phyloP scores from a whole-genome alignment of 257 asterid genomes.

The Jacaranda copaia region DNA sequence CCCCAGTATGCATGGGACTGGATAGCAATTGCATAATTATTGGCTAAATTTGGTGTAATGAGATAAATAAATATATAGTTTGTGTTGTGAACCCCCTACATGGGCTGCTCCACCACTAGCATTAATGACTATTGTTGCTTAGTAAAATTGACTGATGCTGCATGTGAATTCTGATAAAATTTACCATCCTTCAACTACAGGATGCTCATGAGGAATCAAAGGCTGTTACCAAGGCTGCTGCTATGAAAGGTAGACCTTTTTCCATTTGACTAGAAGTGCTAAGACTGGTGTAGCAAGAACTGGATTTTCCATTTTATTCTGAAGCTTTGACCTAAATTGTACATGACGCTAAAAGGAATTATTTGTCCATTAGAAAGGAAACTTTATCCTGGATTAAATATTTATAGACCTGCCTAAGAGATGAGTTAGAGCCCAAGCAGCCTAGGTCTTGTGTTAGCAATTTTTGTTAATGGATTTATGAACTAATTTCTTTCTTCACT shows the following conservation, averaged over 20 bases:
- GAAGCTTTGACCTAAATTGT: conserved; percentile 28
- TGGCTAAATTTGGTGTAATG: conserved; percentile 4
- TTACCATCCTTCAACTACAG: conserved; percentile 52
- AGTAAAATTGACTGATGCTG: conserved; percentile 21
- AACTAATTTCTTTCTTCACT: background rate
- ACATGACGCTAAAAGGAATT: conserved; percentile 7
- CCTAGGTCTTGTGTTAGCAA: background rate
- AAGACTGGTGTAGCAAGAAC: conserved; percentile 10
- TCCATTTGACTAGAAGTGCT: conserved; percentile 22
- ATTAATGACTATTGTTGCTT: conserved; percentile 6
- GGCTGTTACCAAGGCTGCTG: conserved; percentile 88
- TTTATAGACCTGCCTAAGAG: background rate
- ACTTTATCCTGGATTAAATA: background rate
- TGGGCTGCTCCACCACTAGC: conserved; percentile 25
- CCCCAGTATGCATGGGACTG: conserved; percentile 23
- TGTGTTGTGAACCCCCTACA: conserved; percentile 24
- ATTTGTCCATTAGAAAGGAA: background rate
- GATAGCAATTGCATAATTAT: conserved; percentile 14
- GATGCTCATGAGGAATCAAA: conserved; percentile 99
- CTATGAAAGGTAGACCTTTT: conserved; percentile 77
- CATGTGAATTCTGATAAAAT: conserved; percentile 33
- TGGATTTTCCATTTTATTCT: background rate
- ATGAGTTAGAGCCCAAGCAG: background rate
- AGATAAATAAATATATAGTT: conserved; percentile 7
- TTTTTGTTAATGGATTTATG: background rate